Base-by-base conservation (phyloP, 2,329 filamentous ascomycete genomes). In the Onygena corvina region DNA sequence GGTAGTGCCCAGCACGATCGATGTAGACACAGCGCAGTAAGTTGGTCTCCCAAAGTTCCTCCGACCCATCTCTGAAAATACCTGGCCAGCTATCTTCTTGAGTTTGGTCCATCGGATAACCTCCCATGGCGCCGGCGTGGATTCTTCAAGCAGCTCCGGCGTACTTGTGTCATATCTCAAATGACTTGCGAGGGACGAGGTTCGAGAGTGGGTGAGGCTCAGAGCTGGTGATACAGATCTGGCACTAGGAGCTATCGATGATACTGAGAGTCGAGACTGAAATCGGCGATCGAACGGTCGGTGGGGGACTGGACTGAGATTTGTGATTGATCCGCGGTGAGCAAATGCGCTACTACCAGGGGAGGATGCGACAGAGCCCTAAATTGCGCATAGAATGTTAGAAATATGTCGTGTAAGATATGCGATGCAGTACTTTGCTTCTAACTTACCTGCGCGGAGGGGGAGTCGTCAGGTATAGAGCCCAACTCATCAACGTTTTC, bases 31-130 rank as follows among this genome's bases (percentile, higher is more conserved):
- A 34, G 83, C 82, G 59, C 96, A 76, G 68, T 88, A 95, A 0
- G 90, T 95, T 20, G 90, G 88, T 34, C 81, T 76, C 23, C 92
- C 93, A 71, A 95, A 96, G 65, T 86, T 95, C 53, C 92, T 83
- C 68, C 81, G 92, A 30, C 89, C 92, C 36, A 83, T 77, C 66
- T 98, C 93, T 2, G 90, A 94, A 64, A 96, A 96, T 2, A 86
- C 81, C 64, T 96, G 87, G 0, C 79, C 80, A 20, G 87, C 88
- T 54, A 98, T 79, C 64, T 93, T 96, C 60, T 82, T 86, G 50
- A 98, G 70, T 62, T 85, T 92, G 1, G 87, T 96, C 93, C 93
- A 98, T 61, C 89, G 78, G 52, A 98, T 84, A 48, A 96, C 88
- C 61, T 98, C 92, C 93, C 92, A 98, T 1, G 92, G 92, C 3